A percentile compares a stretch with the other conserved stretches of the same genome.
These are phyloP conservation scores for Trichaptum fuscoviolaceum DNA, from an alignment of 768 basidiomycete genomes.

Conservation along the genomic window DNA sequence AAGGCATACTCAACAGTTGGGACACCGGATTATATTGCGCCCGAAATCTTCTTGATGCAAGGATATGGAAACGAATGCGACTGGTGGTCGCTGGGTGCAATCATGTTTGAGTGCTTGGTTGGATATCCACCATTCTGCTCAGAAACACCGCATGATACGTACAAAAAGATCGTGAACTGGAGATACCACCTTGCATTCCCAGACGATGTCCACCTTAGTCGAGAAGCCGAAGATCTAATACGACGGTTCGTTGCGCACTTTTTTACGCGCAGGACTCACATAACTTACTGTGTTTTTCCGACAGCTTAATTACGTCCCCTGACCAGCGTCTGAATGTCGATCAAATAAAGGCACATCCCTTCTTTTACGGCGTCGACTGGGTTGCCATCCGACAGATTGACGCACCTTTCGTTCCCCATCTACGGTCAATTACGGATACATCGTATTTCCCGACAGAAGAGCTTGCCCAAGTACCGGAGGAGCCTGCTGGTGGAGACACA, in stretches of 20 bases:
- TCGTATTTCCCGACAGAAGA: conserved; percentile 99
- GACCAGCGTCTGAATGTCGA: conserved; percentile 77
- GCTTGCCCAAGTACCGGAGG: conserved; percentile 67
- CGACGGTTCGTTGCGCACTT: conserved; percentile 52
- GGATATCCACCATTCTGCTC: conserved; percentile 98
- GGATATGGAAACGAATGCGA: conserved; percentile 99
- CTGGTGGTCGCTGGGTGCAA: conserved; percentile 99
- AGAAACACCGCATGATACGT: conserved; percentile 95
- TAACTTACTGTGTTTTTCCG: conserved; percentile 2
- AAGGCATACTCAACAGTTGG: conserved; percentile 98
- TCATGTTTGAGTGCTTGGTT: conserved; percentile 97
- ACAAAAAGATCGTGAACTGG: conserved; percentile 98
- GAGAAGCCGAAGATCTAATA: conserved; percentile 88
- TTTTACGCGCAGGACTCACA: conserved; percentile 1
- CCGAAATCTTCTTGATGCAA: conserved; percentile 93
- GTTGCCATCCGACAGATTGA: conserved; percentile 79
- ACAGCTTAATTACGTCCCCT: conserved; percentile 76
- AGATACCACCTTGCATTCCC: conserved; percentile 80
- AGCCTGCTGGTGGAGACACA: conserved; percentile 34
- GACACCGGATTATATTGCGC: conserved; percentile 94
- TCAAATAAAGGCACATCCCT: conserved; percentile 86
- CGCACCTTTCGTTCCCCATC: conserved; percentile 92
- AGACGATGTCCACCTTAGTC: conserved; percentile 88
- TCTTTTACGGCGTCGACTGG: conserved; percentile 98
- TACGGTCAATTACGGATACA: conserved; percentile 90